Conservation (phyloP, 176 grass and related monocot genomes). For the Tillandsia leiboldiana region DNA sequence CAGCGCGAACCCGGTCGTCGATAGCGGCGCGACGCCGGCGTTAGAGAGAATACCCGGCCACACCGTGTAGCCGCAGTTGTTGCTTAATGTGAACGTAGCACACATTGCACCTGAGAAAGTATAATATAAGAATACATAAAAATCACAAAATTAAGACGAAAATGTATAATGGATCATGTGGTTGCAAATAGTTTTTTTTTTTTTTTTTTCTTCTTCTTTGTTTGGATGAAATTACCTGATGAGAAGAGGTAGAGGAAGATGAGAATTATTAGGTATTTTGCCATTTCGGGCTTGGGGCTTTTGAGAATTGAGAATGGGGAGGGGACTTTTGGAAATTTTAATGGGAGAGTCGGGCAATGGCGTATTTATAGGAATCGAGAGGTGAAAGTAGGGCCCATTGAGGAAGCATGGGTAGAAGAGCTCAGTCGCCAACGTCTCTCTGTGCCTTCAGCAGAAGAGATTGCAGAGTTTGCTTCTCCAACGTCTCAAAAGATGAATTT, state of each 20-base stretch:
- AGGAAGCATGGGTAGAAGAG: no score
- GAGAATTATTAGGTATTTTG: not conserved
- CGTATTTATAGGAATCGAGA: not conserved
- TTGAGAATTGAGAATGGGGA: not conserved
- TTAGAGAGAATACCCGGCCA: slow-evolving; percentile 84
- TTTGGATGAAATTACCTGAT: slow-evolving; percentile 2
- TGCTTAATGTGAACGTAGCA: slow-evolving; percentile 71
- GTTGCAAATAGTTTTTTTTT: no score
- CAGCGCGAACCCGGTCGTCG: slow-evolving; percentile 63
- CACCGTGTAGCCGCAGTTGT: slow-evolving; percentile 74
- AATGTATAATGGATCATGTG: not conserved
- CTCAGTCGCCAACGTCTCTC: no score
- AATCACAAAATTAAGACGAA: not conserved
- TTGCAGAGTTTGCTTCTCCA: no score
- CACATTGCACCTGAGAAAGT: slow-evolving; percentile 37
- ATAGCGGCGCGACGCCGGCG: slow-evolving; percentile 51
- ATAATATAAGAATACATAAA: slow-evolving; percentile 10
- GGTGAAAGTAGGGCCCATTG: not conserved
- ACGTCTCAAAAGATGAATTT: no score
- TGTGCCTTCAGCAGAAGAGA: no score
- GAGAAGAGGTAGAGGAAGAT: slow-evolving; percentile 4
- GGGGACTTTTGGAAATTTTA: not conserved
- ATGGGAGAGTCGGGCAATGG: not conserved
- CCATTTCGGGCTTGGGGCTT: not conserved
- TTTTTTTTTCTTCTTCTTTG: no score